These are phyloP conservation scores for Fallopia convolvulus DNA, from an alignment of 148 eudicot genomes.

Conservation along the genomic window DNA sequence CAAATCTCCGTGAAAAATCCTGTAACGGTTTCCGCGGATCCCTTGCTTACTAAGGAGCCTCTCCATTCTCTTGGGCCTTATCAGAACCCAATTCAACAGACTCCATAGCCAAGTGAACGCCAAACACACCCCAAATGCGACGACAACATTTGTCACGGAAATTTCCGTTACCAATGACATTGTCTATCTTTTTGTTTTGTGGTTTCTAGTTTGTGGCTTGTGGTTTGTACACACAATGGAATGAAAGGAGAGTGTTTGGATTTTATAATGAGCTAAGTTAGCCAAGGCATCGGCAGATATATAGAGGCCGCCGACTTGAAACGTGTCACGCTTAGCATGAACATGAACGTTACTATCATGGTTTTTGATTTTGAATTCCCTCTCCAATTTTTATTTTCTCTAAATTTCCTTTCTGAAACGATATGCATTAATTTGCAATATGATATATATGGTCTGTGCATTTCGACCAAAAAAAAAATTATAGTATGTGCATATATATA, in stretches of 20 bases:
- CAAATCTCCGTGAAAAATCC: constrained; percentile 28
- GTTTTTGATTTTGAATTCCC: neutral
- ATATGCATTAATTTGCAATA: no score
- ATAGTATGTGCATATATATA: no score
- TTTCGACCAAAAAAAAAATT: no score
- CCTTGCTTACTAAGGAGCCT: constrained; percentile 23
- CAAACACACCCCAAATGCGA: neutral
- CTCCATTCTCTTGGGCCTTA: constrained; percentile 28
- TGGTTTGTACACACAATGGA: no score
- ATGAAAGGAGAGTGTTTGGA: neutral
- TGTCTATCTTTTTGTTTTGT: neutral
- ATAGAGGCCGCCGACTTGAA: neutral
- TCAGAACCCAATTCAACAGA: constrained; percentile 24
- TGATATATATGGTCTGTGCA: no score
- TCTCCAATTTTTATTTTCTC: neutral
- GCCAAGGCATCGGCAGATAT: no score
- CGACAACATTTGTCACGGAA: neutral
- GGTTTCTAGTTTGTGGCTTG: no score
- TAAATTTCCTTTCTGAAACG: no score
- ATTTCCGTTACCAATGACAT: neutral
- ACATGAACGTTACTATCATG: neutral
- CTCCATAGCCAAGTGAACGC: constrained; percentile 14
- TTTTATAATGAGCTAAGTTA: neutral
- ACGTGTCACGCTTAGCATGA: neutral
- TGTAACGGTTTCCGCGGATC: constrained; percentile 22